Evolutionary conservation across 441 rosid genomes (phyloP).

Genomic region (Populus tomentosa): DNA sequence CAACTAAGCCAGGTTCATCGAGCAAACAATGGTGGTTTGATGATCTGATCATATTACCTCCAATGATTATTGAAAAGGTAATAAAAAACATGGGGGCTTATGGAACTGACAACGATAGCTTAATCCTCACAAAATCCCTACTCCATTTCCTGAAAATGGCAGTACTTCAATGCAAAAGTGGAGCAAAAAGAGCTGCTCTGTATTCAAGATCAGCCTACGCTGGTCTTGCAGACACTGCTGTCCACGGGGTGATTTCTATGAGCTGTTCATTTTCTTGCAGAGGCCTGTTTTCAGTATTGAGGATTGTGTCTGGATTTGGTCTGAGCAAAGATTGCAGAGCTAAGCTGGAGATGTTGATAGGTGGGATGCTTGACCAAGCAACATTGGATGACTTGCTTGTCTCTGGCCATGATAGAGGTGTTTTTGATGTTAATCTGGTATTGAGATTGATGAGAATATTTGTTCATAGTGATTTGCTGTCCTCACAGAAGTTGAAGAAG

Average conservation of each 20-base stretch:
- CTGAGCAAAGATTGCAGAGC: slow-evolving; percentile 48
- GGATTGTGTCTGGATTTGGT: slow-evolving; percentile 44
- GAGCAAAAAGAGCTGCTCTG: not conserved
- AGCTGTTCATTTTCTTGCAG: slow-evolving; percentile 59
- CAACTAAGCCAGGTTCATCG: slow-evolving; percentile 25
- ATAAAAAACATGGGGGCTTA: slow-evolving; percentile 45
- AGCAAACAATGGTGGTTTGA: slow-evolving; percentile 76
- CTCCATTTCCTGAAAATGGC: slow-evolving; percentile 56
- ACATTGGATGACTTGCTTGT: slow-evolving; percentile 68
- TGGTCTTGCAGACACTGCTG: slow-evolving; percentile 50
- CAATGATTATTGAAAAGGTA: slow-evolving; percentile 41
- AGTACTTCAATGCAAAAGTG: slow-evolving; percentile 18
- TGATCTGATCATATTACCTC: slow-evolving; percentile 45
- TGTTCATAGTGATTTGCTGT: slow-evolving; percentile 22
- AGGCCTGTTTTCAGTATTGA: slow-evolving; percentile 47
- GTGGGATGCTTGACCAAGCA: slow-evolving; percentile 62
- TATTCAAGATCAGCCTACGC: slow-evolving; percentile 25
- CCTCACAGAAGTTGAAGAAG: slow-evolving; percentile 34
- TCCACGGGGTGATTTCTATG: slow-evolving; percentile 37
- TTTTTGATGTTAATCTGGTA: slow-evolving; percentile 61
- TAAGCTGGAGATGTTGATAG: slow-evolving; percentile 56
- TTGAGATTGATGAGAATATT: slow-evolving; percentile 51
- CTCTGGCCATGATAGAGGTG: slow-evolving; percentile 35
- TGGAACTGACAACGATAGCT: slow-evolving; percentile 46
- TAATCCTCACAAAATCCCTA: slow-evolving; percentile 59